Evolutionary conservation across 2,329 filamentous ascomycete species (phyloP).

Genomic region (Verticillium isaacii): DNA sequence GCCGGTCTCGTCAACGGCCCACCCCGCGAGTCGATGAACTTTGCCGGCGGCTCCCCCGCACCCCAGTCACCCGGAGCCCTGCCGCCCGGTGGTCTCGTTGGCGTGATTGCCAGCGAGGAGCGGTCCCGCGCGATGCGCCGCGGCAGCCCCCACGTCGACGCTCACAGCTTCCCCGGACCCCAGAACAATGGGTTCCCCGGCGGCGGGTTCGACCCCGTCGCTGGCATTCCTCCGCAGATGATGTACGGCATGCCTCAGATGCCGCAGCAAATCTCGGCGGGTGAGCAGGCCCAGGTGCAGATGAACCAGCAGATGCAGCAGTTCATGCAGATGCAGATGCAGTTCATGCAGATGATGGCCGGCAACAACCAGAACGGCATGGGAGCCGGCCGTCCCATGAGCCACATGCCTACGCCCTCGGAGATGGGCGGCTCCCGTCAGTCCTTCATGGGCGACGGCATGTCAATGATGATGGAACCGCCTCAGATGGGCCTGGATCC

Average conservation of each 20-base stretch:
- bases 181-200: slow-evolving; percentile 30
- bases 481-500: slow-evolving; percentile 32
- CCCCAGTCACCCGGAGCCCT: slow-evolving; percentile 31
- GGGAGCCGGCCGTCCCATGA: slow-evolving; percentile 23
- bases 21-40: slow-evolving; percentile 69
- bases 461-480: slow-evolving; percentile 29
- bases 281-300: slow-evolving; percentile 71
- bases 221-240: slow-evolving; percentile 40
- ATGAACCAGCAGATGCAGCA: slow-evolving; percentile 81
- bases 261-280: slow-evolving; percentile 46
- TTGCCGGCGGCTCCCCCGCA: slow-evolving; percentile 53
- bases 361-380: slow-evolving; percentile 26
- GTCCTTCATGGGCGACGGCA: slow-evolving; percentile 42
- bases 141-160: slow-evolving; percentile 68
- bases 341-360: slow-evolving; percentile 83
- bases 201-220: slow-evolving; percentile 42
- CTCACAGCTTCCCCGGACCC: slow-evolving; percentile 30
- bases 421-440: slow-evolving; percentile 35
- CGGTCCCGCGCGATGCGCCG: slow-evolving; percentile 71
- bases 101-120: slow-evolving; percentile 84
- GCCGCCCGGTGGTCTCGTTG: slow-evolving; percentile 67
- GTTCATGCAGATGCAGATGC: slow-evolving; percentile 93
- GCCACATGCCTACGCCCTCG: slow-evolving; percentile 36
- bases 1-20: slow-evolving; percentile 69
- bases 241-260: slow-evolving; percentile 37